A percentile compares a stretch with the other conserved stretches of the same genome.
These are phyloP conservation scores for Globisporangium ultimum DNA, from an alignment of 352 stramenopile species.

Conservation along the genomic window DNA sequence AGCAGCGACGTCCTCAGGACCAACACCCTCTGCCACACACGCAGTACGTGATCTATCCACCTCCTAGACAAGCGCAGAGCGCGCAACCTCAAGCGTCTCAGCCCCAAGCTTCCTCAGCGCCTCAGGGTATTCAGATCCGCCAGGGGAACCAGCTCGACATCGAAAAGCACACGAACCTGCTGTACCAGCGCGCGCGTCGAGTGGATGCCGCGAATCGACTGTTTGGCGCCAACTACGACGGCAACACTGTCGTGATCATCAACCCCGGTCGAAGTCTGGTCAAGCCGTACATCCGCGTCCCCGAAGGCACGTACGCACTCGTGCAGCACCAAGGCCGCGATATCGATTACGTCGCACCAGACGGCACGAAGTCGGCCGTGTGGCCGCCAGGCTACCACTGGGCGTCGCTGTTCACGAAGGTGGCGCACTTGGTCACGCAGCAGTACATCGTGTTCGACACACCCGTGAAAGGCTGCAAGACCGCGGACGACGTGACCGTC, in stretches of 20 bases:
- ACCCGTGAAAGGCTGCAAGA: conserved; percentile 88
- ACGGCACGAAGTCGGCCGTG: conserved; percentile 45
- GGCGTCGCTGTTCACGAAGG: conserved; percentile 71
- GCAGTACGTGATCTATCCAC: not conserved
- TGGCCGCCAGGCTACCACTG: conserved; percentile 82
- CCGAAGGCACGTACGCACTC: conserved; percentile 86
- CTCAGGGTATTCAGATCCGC: not conserved
- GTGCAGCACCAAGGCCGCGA: conserved; percentile 85
- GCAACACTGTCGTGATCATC: conserved; percentile 81
- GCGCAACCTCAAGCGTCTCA: not conserved
- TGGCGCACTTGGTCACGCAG: conserved; percentile 87
- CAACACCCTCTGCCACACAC: no score
- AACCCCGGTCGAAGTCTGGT: conserved; percentile 53
- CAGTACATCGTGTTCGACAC: conserved; percentile 88
- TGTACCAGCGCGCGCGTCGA: conserved; percentile 57
- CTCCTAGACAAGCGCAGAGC: not conserved
- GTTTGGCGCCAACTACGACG: conserved; percentile 79
- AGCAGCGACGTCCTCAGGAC: not conserved
- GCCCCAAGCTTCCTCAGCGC: not conserved
- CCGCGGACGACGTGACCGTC: conserved; percentile 84
- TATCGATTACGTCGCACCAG: conserved; percentile 44
- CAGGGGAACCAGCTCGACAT: conserved; percentile 40
- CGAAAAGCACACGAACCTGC: conserved; percentile 19
- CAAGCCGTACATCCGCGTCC: conserved; percentile 83
- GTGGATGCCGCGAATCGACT: conserved; percentile 69